A percentile compares a stretch with the other conserved stretches of the same genome.
These are phyloP conservation scores for Pyrus betulifolia DNA, from an alignment of 306 rosid species.

Conservation along the genomic window DNA sequence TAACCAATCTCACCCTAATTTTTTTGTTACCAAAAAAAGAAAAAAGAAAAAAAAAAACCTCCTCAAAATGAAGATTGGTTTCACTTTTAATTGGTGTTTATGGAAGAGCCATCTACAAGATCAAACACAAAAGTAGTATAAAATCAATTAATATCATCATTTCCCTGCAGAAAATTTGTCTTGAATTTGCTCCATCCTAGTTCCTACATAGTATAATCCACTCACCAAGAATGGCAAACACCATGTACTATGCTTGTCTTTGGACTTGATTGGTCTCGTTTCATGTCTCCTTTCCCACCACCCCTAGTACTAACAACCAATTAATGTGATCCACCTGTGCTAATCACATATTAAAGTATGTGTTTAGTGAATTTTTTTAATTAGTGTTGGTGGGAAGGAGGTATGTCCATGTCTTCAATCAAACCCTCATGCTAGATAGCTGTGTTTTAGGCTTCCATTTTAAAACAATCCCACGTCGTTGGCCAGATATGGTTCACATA, in stretches of 20 bases:
- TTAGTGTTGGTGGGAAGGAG: slow-evolving; percentile 24
- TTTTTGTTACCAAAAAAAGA: no score
- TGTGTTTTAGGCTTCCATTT: neutral
- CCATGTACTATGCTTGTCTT: slow-evolving; percentile 29
- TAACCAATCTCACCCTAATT: no score
- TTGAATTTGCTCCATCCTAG: neutral
- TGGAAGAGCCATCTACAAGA: neutral
- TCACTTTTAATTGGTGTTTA: neutral
- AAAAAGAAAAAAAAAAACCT: no score
- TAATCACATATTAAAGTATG: neutral
- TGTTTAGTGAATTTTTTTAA: slow-evolving; percentile 12
- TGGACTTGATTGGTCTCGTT: slow-evolving; percentile 12
- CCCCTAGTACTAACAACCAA: slow-evolving; percentile 18
- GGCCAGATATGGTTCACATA: slow-evolving; percentile 2
- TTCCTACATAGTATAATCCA: slow-evolving; percentile 5
- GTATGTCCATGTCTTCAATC: slow-evolving; percentile 13
- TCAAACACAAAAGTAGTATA: neutral
- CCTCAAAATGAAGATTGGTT: neutral
- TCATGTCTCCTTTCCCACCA: slow-evolving; percentile 18
- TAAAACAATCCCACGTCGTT: slow-evolving; percentile 8
- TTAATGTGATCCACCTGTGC: slow-evolving; percentile 19
- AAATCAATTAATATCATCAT: neutral
- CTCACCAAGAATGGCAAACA: slow-evolving; percentile 43
- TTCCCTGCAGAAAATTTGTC: neutral
- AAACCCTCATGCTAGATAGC: slow-evolving; percentile 9